Percentiles rank a stretch among this genome's conserved stretches.
Conservation (phyloP, 148 eudicot genomes). For the Vaccinium corymbosum region DNA sequence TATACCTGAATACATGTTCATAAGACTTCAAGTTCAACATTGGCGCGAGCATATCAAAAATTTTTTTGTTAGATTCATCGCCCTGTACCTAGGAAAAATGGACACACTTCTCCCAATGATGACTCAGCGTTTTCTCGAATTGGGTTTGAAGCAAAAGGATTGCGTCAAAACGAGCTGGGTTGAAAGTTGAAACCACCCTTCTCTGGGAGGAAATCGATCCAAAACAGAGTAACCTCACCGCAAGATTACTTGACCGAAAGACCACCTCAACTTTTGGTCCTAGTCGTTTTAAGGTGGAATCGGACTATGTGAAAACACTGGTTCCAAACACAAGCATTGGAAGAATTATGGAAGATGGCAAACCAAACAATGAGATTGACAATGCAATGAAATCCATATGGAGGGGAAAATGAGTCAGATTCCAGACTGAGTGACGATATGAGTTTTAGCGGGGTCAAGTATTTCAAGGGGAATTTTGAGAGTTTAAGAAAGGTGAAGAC, state of each 20-base stretch:
- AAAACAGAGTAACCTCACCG: no score
- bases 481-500: no score
- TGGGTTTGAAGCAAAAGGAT: background rate
- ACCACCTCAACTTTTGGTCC: no score
- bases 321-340: background rate
- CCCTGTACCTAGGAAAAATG: background rate
- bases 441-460: no score
- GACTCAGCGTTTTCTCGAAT: background rate
- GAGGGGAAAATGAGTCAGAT: no score
- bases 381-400: background rate
- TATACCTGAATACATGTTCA: no score
- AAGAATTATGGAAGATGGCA: background rate
- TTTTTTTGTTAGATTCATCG: background rate
- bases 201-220: background rate
- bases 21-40: no score
- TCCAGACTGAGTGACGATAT: no score
- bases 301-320: background rate
- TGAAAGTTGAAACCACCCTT: background rate
- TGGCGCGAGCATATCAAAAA: no score
- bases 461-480: no score
- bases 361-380: background rate
- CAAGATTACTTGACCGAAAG: no score
- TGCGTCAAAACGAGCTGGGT: background rate
- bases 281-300: no score
- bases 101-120: background rate